Percentiles rank a stretch among this genome's conserved stretches.
phyloP scores from a whole-genome alignment of 1,139 yeast species.

The Candida dubliniensis region DNA sequence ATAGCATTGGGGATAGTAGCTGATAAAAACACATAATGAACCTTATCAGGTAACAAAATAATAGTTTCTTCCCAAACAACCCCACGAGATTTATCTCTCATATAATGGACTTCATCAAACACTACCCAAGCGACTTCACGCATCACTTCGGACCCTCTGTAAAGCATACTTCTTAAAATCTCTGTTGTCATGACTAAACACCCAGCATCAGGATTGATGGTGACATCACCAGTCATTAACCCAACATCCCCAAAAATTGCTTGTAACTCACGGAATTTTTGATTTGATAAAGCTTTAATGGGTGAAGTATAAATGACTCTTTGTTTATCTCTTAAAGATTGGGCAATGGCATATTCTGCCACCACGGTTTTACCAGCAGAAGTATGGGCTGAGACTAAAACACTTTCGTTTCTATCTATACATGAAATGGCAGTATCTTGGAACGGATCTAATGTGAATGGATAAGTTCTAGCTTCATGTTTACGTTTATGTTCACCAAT shows the following conservation, averaged over 20 bases:
- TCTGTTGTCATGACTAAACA: conserved; percentile 98
- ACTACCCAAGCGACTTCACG: conserved; percentile 97
- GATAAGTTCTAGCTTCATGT: conserved; percentile 82
- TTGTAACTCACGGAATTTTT: conserved; percentile 87
- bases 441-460: conserved; percentile 90
- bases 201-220: conserved; percentile 94
- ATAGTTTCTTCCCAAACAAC: conserved; percentile 99
- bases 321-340: conserved; percentile 84
- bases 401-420: conserved; percentile 93
- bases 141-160: conserved; percentile 92
- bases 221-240: conserved; percentile 96
- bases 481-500: conserved; percentile 79
- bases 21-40: conserved; percentile 80
- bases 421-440: conserved; percentile 95
- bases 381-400: conserved; percentile 95
- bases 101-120: conserved; percentile 94
- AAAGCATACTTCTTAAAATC: conserved; percentile 87
- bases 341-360: conserved; percentile 98
- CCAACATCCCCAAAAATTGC: conserved; percentile 97
- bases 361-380: conserved; percentile 99
- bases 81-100: conserved; percentile 95
- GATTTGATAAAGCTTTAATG: conserved; percentile 93
- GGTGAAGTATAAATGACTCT: conserved; percentile 97
- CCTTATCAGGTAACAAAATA: conserved; percentile 92
- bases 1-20: conserved; percentile 98